A percentile compares a stretch with the other conserved stretches of the same genome.
phyloP scores from a whole-genome alignment of 208 protist genomes.

The Crithidia thermophila region DNA sequence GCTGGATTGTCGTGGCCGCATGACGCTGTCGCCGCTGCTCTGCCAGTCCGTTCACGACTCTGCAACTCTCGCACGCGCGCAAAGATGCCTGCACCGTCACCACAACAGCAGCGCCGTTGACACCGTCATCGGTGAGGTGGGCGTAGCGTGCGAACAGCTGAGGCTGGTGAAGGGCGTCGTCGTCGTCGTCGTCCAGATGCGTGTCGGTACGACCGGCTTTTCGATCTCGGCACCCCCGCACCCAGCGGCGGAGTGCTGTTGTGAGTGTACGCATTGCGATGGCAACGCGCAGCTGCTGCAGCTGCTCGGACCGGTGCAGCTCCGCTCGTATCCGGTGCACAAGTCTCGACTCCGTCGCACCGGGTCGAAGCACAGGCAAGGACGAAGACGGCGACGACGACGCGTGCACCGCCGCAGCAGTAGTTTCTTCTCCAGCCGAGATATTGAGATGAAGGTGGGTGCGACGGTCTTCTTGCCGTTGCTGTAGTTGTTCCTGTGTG shows the following conservation, averaged over 20 bases:
- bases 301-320: conserved; percentile 15
- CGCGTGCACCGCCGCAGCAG: too few species aligned
- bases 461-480: too few species aligned
- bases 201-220: too few species aligned
- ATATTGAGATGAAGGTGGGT: too few species aligned
- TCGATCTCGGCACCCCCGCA: background rate
- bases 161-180: background rate
- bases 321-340: conserved; percentile 23
- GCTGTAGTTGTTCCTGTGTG: too few species aligned
- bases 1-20: conserved; percentile 49
- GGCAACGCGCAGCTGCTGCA: background rate
- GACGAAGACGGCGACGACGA: background rate
- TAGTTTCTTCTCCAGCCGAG: too few species aligned
- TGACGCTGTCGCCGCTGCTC: background rate
- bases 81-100: background rate
- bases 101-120: background rate
- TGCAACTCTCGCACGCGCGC: conserved; percentile 19
- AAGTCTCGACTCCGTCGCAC: conserved; percentile 18
- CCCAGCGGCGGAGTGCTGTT: conserved; percentile 18
- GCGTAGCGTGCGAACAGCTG: background rate
- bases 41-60: background rate
- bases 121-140: background rate
- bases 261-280: conserved; percentile 14
- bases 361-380: background rate
- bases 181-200: too few species aligned